phyloP scores from a whole-genome alignment of 208 protist species.

The Wallacemonas sp. region DNA sequence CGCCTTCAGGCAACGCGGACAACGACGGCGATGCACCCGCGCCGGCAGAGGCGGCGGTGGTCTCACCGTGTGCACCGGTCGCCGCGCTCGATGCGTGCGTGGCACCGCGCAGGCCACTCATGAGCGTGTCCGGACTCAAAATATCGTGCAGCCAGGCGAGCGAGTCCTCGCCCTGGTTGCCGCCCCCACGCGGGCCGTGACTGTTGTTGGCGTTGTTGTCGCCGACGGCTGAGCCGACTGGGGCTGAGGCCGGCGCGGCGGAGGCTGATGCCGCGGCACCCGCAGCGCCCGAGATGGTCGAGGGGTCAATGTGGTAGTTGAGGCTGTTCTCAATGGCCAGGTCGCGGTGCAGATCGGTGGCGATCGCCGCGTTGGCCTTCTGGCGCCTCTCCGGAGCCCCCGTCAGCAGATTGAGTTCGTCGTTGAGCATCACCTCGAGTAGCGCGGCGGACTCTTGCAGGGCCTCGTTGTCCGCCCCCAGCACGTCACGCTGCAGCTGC shows the following conservation, averaged over 20 bases:
- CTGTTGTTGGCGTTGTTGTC: too few species aligned
- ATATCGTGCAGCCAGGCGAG: conserved; percentile 88
- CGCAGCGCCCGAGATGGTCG: too few species aligned
- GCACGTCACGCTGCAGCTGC: conserved; percentile 17
- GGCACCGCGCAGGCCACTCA: conserved; percentile 18
- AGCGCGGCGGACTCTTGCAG: conserved; percentile 75
- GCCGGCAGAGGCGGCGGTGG: too few species aligned
- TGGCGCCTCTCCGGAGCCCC: conserved; percentile 21
- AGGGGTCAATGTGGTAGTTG: conserved; percentile 57
- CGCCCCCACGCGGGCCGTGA: too few species aligned
- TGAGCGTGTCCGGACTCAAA: conserved; percentile 51
- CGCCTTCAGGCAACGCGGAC: background rate
- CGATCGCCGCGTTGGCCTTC: conserved; percentile 25
- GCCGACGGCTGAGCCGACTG: too few species aligned
- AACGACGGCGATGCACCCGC: background rate
- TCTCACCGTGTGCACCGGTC: background rate
- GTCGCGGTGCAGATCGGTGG: conserved; percentile 39
- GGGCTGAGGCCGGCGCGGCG: too few species aligned
- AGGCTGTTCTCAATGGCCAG: conserved; percentile 56
- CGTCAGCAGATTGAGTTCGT: conserved; percentile 34
- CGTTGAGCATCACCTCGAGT: conserved; percentile 76
- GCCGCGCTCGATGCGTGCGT: background rate
- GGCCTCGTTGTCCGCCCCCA: conserved; percentile 50
- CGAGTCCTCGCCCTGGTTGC: conserved; percentile 47
- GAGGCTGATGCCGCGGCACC: too few species aligned